Conservation (phyloP, 805 yeast species). For the Metschnikowia santaceciliae region DNA sequence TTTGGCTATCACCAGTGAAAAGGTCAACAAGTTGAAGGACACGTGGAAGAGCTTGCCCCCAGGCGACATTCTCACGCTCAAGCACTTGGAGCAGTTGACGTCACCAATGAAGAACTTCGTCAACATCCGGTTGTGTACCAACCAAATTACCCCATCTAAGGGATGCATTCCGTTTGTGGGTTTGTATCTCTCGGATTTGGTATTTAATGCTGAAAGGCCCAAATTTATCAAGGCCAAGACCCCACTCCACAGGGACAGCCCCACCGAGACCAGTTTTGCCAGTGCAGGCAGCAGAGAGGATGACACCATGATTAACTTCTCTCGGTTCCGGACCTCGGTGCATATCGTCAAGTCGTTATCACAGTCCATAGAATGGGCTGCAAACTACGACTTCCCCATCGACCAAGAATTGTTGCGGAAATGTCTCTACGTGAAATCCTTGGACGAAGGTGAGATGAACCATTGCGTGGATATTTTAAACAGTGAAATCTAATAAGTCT, state of each 20-base stretch:
- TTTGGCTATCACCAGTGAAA: constrained; percentile 69
- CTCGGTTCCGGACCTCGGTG: constrained; percentile 72
- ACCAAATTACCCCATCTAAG: constrained; percentile 52
- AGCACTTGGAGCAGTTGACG: constrained; percentile 63
- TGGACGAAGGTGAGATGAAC: constrained; percentile 70
- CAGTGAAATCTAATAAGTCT: neutral
- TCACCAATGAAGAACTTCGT: constrained; percentile 74
- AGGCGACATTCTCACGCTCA: constrained; percentile 66
- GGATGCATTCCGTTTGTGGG: constrained; percentile 94
- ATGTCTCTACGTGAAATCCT: constrained; percentile 74
- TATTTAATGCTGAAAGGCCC: constrained; percentile 66
- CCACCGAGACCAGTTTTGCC: constrained; percentile 3
- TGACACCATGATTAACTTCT: constrained; percentile 62
- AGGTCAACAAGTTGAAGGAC: constrained; percentile 52
- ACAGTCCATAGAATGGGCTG: constrained; percentile 83
- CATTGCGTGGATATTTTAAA: constrained; percentile 20
- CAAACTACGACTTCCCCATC: constrained; percentile 52
- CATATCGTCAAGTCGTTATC: constrained; percentile 72
- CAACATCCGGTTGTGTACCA: constrained; percentile 60
- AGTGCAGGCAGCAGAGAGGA: constrained; percentile 10
- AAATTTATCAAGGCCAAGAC: constrained; percentile 34
- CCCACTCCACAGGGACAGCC: neutral
- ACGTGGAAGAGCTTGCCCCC: constrained; percentile 76
- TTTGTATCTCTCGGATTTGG: constrained; percentile 75
- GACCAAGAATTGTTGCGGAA: constrained; percentile 70